Evolutionary conservation across 257 asterid genomes (phyloP).

Genomic region (Solanum piurae): DNA sequence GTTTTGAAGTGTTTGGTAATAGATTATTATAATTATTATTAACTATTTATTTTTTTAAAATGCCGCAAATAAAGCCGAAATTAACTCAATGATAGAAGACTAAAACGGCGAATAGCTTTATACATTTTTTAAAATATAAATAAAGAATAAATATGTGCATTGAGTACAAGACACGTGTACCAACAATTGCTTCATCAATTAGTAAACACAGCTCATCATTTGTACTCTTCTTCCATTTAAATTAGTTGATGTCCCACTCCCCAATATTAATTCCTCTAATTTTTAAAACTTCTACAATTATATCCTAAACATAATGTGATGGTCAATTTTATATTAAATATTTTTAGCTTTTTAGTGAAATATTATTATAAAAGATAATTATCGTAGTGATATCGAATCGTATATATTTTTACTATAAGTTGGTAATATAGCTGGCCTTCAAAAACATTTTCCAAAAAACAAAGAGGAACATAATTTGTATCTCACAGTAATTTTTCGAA

Average conservation of each 20-base stretch:
- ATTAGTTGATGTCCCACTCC: background rate
- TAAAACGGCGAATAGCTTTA: too few relatives aligned
- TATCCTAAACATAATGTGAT: background rate
- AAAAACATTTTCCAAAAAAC: background rate
- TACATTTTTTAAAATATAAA: too few relatives aligned
- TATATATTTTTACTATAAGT: too few relatives aligned
- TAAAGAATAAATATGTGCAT: background rate
- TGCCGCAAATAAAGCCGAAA: background rate
- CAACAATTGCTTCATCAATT: background rate
- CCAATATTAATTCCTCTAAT: background rate
- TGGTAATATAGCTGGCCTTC: background rate
- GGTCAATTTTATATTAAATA: background rate
- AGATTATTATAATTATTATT: too few relatives aligned
- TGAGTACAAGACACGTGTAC: background rate
- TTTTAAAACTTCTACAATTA: background rate
- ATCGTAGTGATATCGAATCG: too few relatives aligned
- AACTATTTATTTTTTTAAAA: background rate
- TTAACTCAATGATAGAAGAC: background rate
- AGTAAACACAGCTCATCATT: background rate
- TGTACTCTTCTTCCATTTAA: background rate
- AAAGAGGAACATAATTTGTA: too few relatives aligned
- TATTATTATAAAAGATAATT: too few relatives aligned
- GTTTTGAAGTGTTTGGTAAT: too few relatives aligned
- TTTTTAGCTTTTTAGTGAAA: too few relatives aligned
- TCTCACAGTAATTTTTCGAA: too few relatives aligned